Base-by-base conservation (phyloP, 768 basidiomycete species). In the Hortiboletus campestris region DNA sequence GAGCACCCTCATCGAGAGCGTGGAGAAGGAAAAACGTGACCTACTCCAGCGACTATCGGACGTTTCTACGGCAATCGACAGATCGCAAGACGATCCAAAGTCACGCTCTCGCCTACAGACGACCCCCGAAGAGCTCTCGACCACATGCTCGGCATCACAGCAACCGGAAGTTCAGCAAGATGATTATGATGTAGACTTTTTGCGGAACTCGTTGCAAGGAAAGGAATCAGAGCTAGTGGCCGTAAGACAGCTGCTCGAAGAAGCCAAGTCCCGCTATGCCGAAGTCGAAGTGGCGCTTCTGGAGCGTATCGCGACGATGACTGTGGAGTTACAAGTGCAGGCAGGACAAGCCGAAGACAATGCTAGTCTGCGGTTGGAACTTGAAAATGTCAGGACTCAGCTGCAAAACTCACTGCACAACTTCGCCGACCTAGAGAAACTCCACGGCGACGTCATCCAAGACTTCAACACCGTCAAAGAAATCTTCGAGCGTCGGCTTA, bases 141-240 rank as follows among this genome's bases (percentile, higher is more conserved):
- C 16, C 29, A 38, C 44, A 12, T 16, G 20, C 34, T 2, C 35
- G 19, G 16, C 2, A 42, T 34, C 39, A 42, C 34, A 16, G 13
- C 54, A 31, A 20, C 57, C 42, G 14, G 45, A 53, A 28, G 46
- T 29, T 4, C 39, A 41, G 14, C 53, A 53, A 20, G 25, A 56
- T 45, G 42, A 29, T 22, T 46, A 66, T 49, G 64, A 72, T 35
- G 65, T 70, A 49, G 76, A 79, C 44, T 63, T 72, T 20, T 53
- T 82, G 22, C 74, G 74, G 47, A 60, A 63, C 17, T 77, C 66
- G 38, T 68, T 81, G n/a, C 63, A 67, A 10, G 67, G 74, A 31
- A 71, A 65, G 31, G 67, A 66, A 39, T 65, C 63, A 43, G 67
- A 75, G 19, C 56, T 81, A 31, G 67, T 72, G 38, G 67, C 73